These are phyloP conservation scores for Moesziomyces sp. DNA, from an alignment of 1,284 basidiomycete species.

Conservation along the genomic window DNA sequence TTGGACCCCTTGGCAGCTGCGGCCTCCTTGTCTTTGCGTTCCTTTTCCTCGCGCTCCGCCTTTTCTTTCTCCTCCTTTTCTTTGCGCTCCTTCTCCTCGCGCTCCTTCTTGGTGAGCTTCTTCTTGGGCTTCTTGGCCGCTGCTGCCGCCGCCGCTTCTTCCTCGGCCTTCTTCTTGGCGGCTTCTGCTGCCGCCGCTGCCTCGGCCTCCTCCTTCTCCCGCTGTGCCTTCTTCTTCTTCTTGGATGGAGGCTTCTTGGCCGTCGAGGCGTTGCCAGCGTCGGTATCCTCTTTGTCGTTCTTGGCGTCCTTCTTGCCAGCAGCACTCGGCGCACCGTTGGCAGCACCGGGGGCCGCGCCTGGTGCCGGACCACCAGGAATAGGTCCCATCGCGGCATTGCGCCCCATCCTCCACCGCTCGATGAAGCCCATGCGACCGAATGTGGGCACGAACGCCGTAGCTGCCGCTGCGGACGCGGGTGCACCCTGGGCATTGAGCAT, in stretches of 20 bases:
- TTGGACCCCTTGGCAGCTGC: constrained; percentile 33
- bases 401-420: constrained; percentile 52
- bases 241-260: constrained; percentile 48
- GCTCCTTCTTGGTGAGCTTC: constrained; percentile 57
- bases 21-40: constrained; percentile 48
- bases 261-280: constrained; percentile 18
- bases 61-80: constrained; percentile 56
- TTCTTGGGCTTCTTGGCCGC: constrained; percentile 48
- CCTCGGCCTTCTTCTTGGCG: constrained; percentile 46
- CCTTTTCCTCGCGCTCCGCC: constrained; percentile 52
- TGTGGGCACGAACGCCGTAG: constrained; percentile 49
- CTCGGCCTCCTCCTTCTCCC: constrained; percentile 49
- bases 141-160: constrained; percentile 34
- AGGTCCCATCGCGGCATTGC: constrained; percentile 47
- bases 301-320: constrained; percentile 43
- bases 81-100: constrained; percentile 38
- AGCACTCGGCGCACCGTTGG: constrained; percentile 18
- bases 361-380: constrained; percentile 5
- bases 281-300: constrained; percentile 36
- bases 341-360: constrained; percentile 5
- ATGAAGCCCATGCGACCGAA: constrained; percentile 60
- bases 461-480: constrained; percentile 7
- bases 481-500: constrained; percentile 3
- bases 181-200: constrained; percentile 43
- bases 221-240: constrained; percentile 56